Conservation (phyloP, 1,284 basidiomycete species). For the Malassezia yamatoensis region DNA sequence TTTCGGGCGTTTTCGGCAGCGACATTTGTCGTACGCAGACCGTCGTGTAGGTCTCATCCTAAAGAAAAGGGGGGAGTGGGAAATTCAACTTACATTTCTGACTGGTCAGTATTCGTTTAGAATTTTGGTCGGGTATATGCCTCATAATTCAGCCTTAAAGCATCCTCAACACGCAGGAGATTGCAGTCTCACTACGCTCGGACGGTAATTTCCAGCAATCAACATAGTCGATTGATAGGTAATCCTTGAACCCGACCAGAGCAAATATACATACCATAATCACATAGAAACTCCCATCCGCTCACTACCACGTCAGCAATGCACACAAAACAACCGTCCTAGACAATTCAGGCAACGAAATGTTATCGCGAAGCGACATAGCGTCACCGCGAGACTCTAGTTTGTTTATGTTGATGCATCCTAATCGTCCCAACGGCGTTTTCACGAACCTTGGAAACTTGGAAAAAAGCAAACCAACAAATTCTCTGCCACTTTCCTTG, state of each 20-base stretch:
- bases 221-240: slow-evolving; percentile 20
- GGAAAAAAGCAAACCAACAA: too few relatives aligned
- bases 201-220: slow-evolving; percentile 45
- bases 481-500: too few relatives aligned
- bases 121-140: not conserved
- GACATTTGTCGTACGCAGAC: slow-evolving; percentile 32
- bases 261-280: slow-evolving; percentile 1
- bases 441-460: not conserved
- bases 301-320: slow-evolving; percentile 2
- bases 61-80: not conserved
- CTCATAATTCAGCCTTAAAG: slow-evolving; percentile 39
- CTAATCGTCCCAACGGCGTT: slow-evolving; percentile 2
- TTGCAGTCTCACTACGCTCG: slow-evolving; percentile 25
- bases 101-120: not conserved
- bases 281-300: not conserved
- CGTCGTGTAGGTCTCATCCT: slow-evolving; percentile 39
- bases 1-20: slow-evolving; percentile 42
- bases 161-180: slow-evolving; percentile 25
- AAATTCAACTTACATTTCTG: not conserved
- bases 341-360: slow-evolving; percentile 17
- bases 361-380: slow-evolving; percentile 40
- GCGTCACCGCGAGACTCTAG: slow-evolving; percentile 40
- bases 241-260: slow-evolving; percentile 15
- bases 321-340: not conserved
- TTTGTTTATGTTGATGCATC: slow-evolving; percentile 24